phyloP scores from a whole-genome alignment of 306 rosid species.

The Quercus berberidifolia region DNA sequence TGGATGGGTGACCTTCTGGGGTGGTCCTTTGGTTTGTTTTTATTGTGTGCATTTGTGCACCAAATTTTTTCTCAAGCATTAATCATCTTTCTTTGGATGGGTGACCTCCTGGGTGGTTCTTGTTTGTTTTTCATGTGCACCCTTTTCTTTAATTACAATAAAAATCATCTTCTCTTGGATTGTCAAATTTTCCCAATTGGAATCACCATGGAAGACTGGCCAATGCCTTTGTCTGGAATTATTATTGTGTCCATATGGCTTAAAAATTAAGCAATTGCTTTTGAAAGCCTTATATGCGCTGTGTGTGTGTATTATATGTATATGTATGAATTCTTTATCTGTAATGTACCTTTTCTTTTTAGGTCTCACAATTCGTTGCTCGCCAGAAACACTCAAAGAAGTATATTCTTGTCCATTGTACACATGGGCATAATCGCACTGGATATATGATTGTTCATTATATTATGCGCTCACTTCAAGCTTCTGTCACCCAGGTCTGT shows the following conservation, averaged over 20 bases:
- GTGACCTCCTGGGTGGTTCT: too few species aligned
- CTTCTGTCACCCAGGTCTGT: slow-evolving; percentile 84
- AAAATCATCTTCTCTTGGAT: neutral
- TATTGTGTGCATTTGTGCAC: neutral
- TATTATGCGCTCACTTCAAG: slow-evolving; percentile 73
- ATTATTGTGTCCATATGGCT: neutral
- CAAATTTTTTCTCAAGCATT: neutral
- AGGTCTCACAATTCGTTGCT: slow-evolving; percentile 76
- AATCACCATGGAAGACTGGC: neutral
- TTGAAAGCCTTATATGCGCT: neutral
- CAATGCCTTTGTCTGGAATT: neutral
- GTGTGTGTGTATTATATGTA: too few species aligned
- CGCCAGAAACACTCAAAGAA: slow-evolving; percentile 89
- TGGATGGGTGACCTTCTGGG: neutral
- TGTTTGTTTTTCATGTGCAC: too few species aligned
- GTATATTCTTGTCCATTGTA: slow-evolving; percentile 95
- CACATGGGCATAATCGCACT: slow-evolving; percentile 98
- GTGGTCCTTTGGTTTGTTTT: neutral
- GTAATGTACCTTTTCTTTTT: slow-evolving; percentile 27
- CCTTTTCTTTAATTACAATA: too few species aligned
- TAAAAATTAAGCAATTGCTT: neutral
- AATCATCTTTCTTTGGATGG: neutral
- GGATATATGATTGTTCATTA: slow-evolving; percentile 94
- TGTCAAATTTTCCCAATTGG: neutral
- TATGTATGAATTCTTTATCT: neutral